Evolutionary conservation across 805 yeast species (phyloP).

Genomic region (Priceomyces castillae): DNA sequence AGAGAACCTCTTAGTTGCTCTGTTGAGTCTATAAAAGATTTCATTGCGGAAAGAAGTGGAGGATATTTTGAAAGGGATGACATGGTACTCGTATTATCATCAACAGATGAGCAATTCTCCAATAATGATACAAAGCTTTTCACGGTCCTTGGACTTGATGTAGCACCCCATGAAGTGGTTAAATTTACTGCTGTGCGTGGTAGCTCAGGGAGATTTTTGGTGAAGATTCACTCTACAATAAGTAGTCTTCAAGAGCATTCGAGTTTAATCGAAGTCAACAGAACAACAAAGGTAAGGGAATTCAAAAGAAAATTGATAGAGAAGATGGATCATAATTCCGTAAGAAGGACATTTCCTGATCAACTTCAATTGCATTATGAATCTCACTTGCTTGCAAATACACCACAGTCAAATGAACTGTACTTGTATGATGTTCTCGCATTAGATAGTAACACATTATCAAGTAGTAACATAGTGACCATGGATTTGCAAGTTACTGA

Average conservation of each 20-base stretch:
- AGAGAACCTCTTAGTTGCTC: slow-evolving; percentile 22
- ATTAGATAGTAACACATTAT: slow-evolving; percentile 10
- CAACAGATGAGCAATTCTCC: slow-evolving; percentile 6
- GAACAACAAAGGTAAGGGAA: slow-evolving; percentile 17
- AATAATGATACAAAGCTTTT: slow-evolving; percentile 11
- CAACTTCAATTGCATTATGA: slow-evolving; percentile 18
- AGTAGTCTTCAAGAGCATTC: slow-evolving; percentile 15
- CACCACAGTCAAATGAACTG: slow-evolving; percentile 1
- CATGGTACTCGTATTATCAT: slow-evolving; percentile 11
- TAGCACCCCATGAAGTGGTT: slow-evolving; percentile 23
- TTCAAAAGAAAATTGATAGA: slow-evolving; percentile 19
- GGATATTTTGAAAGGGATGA: slow-evolving; percentile 10
- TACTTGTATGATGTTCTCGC: slow-evolving; percentile 11
- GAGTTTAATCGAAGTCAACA: slow-evolving; percentile 21
- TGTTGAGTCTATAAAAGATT: slow-evolving; percentile 16
- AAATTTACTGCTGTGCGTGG: not conserved
- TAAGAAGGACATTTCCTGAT: slow-evolving; percentile 25
- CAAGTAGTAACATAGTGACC: slow-evolving; percentile 8
- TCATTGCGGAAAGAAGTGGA: slow-evolving; percentile 14
- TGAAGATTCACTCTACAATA: slow-evolving; percentile 15
- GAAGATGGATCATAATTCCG: slow-evolving; percentile 19
- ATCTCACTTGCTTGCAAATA: slow-evolving; percentile 4
- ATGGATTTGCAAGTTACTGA: slow-evolving; percentile 15
- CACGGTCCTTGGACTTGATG: slow-evolving; percentile 22
- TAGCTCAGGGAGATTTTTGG: slow-evolving; percentile 12